A percentile compares a stretch with the other conserved stretches of the same genome.
These are phyloP conservation scores for Coniochaeta ligniaria DNA, from an alignment of 2,329 filamentous ascomycete species.

Conservation along the genomic window DNA sequence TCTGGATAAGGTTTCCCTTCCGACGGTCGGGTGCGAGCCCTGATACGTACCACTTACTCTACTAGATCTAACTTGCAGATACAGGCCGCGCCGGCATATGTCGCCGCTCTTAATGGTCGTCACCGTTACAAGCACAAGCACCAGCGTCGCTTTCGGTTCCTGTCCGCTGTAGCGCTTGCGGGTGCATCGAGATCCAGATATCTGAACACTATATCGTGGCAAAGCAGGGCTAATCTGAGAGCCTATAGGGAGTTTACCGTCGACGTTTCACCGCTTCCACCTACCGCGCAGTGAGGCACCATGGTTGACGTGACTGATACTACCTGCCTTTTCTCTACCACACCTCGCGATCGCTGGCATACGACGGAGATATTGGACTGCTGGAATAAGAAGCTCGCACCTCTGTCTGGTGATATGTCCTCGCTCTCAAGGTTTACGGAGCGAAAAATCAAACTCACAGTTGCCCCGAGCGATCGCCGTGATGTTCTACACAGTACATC, in stretches of 20 bases:
- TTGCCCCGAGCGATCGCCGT: not conserved
- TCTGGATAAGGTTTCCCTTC: slow-evolving; percentile 10
- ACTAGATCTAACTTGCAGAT: not conserved
- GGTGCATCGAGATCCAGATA: not conserved
- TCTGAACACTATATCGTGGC: not conserved
- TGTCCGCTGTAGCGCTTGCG: not conserved
- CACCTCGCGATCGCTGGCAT: not conserved
- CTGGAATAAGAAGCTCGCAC: not conserved
- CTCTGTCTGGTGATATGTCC: not conserved
- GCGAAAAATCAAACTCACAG: not conserved
- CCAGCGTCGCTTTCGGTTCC: not conserved
- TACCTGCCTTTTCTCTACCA: not conserved
- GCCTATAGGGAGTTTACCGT: not conserved
- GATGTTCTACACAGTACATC: too few relatives aligned
- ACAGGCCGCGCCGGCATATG: slow-evolving; percentile 1
- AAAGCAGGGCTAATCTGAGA: not conserved
- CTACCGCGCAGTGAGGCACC: not conserved
- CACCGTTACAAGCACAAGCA: not conserved
- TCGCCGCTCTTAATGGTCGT: not conserved
- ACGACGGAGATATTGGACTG: not conserved
- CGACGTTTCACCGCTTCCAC: not conserved
- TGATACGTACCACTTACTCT: not conserved
- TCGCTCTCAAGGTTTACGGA: not conserved
- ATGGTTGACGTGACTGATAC: not conserved
- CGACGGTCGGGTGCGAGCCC: not conserved